Conservation (phyloP, 169 alveolate genomes). For the Eimeria sp. region DNA sequence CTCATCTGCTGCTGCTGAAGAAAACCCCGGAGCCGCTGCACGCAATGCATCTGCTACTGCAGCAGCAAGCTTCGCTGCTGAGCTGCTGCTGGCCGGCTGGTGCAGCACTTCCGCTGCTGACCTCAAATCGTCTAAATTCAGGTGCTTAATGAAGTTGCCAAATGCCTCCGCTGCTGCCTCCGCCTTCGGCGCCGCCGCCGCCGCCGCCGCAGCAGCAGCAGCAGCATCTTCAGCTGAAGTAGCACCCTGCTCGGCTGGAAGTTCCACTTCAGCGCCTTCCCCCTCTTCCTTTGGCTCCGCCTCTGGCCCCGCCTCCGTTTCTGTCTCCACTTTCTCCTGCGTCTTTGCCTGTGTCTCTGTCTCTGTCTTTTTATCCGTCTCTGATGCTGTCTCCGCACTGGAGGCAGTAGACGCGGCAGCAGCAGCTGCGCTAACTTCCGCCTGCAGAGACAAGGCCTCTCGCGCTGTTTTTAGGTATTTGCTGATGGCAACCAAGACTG, state of each 20-base stretch:
- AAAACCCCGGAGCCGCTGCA: not conserved
- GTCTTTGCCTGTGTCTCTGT: too few species aligned
- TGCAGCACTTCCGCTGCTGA: not conserved
- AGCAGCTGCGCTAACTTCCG: not conserved
- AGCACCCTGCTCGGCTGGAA: too few species aligned
- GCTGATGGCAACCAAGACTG: not conserved
- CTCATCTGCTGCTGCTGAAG: not conserved
- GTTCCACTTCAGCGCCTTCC: not conserved
- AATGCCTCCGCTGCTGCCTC: too few species aligned
- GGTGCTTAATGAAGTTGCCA: not conserved
- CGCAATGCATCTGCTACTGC: not conserved
- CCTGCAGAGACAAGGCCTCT: conserved; percentile 9
- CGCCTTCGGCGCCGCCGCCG: too few species aligned
- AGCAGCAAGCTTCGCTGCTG: not conserved
- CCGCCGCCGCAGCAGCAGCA: too few species aligned
- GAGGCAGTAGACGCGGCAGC: too few species aligned
- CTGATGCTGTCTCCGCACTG: too few species aligned
- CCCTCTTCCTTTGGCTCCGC: too few species aligned
- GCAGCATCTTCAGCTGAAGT: not conserved
- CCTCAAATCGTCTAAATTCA: not conserved
- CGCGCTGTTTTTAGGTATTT: not conserved
- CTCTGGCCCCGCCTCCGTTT: too few species aligned
- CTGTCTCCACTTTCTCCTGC: too few species aligned
- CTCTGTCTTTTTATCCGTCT: too few species aligned
- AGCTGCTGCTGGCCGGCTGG: not conserved